These are phyloP conservation scores for Fusarium mundagurra DNA, from an alignment of 2,329 filamentous ascomycete species.

Conservation along the genomic window DNA sequence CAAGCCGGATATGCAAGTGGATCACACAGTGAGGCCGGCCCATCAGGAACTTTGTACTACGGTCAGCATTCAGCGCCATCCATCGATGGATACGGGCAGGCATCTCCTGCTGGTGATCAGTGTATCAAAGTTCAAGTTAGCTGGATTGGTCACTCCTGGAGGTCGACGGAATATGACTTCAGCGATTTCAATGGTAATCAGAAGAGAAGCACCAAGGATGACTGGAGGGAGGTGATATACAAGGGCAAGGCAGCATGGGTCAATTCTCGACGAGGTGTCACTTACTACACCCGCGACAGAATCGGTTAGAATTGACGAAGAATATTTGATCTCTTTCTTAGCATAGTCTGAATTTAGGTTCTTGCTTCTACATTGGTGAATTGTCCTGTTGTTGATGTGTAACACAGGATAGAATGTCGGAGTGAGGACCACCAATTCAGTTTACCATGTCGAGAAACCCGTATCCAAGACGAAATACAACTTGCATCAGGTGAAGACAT, in stretches of 20 bases:
- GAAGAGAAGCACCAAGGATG: not conserved
- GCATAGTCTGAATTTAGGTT: not conserved
- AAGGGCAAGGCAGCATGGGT: not conserved
- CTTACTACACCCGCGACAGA: not conserved
- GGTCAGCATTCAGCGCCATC: not conserved
- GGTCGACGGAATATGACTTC: not conserved
- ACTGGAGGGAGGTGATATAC: not conserved
- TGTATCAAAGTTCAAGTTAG: not conserved
- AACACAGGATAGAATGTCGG: not conserved
- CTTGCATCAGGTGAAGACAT: rapidly evolving
- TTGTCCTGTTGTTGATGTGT: not conserved
- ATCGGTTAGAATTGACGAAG: not conserved
- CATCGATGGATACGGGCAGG: not conserved
- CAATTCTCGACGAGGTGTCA: not conserved
- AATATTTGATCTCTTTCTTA: not conserved
- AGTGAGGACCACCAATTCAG: not conserved
- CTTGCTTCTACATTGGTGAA: not conserved
- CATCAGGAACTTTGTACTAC: not conserved
- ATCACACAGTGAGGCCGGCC: not conserved
- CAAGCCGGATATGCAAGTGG: not conserved
- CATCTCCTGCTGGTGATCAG: not conserved
- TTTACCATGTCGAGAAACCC: not conserved
- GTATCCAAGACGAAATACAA: not conserved
- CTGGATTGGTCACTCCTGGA: not conserved
- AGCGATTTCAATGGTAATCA: not conserved